phyloP scores from a whole-genome alignment of 2,329 filamentous ascomycete genomes.

The Epichloe gansuensis region DNA sequence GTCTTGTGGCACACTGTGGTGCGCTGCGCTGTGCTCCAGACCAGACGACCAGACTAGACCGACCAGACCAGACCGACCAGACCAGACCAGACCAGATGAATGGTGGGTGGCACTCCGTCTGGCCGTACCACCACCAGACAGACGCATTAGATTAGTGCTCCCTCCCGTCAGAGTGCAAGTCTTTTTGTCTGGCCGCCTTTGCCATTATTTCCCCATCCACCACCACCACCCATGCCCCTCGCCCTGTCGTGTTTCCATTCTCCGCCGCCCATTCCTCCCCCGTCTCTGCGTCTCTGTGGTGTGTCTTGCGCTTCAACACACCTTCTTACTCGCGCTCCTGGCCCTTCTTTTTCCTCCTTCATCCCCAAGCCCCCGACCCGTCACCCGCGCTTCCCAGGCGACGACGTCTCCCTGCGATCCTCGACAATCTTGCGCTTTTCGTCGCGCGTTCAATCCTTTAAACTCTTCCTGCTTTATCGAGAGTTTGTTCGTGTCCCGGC shows the following conservation, averaged over 20 bases:
- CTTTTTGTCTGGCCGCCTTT: constrained; percentile 1
- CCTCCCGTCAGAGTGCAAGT: neutral
- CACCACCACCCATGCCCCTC: constrained; percentile 8
- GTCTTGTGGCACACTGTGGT: neutral
- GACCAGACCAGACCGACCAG: too few species aligned
- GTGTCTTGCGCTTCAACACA: constrained; percentile 11
- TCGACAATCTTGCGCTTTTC: constrained; percentile 17
- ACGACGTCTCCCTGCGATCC: constrained; percentile 20
- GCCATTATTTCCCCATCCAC: neutral
- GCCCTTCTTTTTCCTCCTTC: constrained; percentile 14
- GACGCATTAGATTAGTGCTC: too few species aligned
- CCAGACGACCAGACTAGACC: too few species aligned
- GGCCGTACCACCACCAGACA: too few species aligned
- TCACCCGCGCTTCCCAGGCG: constrained; percentile 17
- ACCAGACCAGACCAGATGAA: too few species aligned
- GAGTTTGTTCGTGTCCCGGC: constrained; percentile 14
- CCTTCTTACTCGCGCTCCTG: constrained; percentile 15
- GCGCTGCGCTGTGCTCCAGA: too few species aligned
- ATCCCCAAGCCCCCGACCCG: constrained; percentile 18
- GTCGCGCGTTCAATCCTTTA: constrained; percentile 9
- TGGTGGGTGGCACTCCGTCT: too few species aligned
- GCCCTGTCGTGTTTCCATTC: constrained; percentile 22
- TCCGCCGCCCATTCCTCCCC: constrained; percentile 16
- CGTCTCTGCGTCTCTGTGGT: constrained; percentile 10
- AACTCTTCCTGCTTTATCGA: constrained; percentile 3